Percentiles rank a stretch among this genome's conserved stretches.
Conservation (phyloP, 2,329 filamentous ascomycete genomes). For the Xylariaceae sp. region DNA sequence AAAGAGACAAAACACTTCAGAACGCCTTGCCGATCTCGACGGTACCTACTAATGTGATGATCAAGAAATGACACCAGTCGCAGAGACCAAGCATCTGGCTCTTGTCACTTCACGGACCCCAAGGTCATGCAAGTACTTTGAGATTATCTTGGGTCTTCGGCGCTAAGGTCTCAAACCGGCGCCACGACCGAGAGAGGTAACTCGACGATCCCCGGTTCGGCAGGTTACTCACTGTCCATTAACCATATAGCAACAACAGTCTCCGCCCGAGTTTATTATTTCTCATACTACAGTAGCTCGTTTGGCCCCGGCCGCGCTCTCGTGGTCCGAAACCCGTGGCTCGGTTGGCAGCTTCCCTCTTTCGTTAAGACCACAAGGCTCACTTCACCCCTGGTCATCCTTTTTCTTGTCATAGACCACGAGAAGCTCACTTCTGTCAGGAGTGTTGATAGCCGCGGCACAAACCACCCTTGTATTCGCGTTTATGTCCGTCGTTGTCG, state of each 20-base stretch:
- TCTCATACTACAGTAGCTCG: constrained; percentile 6
- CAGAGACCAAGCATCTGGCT: constrained; percentile 6
- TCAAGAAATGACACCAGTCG: constrained; percentile 5
- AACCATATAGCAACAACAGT: neutral
- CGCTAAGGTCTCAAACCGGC: constrained; percentile 6
- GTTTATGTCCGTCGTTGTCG: constrained; percentile 5
- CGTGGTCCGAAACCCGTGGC: constrained; percentile 16
- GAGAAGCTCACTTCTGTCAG: constrained; percentile 32
- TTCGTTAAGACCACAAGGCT: constrained; percentile 27
- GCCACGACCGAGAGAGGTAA: constrained; percentile 25
- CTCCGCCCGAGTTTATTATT: constrained; percentile 6
- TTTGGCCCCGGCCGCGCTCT: constrained; percentile 31
- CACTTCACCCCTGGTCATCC: constrained; percentile 28
- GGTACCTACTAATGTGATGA: constrained; percentile 8
- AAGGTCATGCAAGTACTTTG: neutral
- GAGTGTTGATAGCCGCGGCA: constrained; percentile 13
- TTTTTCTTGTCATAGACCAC: constrained; percentile 30
- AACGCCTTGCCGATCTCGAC: constrained; percentile 13
- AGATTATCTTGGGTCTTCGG: neutral
- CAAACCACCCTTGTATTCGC: constrained; percentile 19
- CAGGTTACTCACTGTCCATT: constrained; percentile 19
- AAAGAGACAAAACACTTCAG: neutral
- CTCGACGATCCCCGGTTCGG: constrained; percentile 26
- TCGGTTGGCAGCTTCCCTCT: constrained; percentile 14
- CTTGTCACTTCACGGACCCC: constrained; percentile 7